Percentiles rank a stretch among this genome's conserved stretches.
phyloP scores from a whole-genome alignment of 2,329 filamentous ascomycete genomes.

The Plenodomus biglobosus region DNA sequence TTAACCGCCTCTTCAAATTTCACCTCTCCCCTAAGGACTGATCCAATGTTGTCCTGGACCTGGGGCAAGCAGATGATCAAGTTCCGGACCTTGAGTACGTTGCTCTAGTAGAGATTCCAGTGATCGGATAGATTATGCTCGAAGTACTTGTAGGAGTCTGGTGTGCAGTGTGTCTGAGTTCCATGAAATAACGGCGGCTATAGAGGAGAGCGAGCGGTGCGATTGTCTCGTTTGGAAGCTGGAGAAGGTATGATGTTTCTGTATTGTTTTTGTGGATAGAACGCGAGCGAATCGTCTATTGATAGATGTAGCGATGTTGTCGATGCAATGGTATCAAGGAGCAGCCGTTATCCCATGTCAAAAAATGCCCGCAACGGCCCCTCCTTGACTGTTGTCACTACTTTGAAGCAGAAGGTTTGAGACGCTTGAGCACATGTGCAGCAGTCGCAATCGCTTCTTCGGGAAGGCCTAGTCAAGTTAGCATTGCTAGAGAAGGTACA shows the following conservation, averaged over 20 bases:
- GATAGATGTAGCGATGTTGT: neutral
- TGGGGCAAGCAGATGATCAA: too few species aligned
- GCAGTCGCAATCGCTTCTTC: slow-evolving; percentile 71
- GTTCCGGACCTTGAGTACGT: too few species aligned
- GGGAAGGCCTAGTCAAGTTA: slow-evolving; percentile 60
- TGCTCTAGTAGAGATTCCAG: too few species aligned
- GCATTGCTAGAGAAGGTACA: neutral
- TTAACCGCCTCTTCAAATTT: too few species aligned
- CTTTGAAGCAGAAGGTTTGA: slow-evolving; percentile 12
- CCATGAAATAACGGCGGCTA: too few species aligned
- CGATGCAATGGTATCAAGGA: neutral
- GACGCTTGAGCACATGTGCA: slow-evolving; percentile 54
- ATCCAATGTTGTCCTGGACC: too few species aligned
- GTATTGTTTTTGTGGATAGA: too few species aligned
- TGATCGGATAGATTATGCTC: too few species aligned
- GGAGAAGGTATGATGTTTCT: neutral
- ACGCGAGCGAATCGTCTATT: neutral
- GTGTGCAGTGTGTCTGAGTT: too few species aligned
- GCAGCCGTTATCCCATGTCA: neutral
- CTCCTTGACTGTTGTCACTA: neutral
- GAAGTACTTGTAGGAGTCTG: too few species aligned
- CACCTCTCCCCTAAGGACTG: too few species aligned
- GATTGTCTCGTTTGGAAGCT: neutral
- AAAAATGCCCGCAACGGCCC: too few species aligned
- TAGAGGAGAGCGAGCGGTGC: neutral